Conservation (phyloP, 2,329 filamentous ascomycete species). For the Beauveria varroae region DNA sequence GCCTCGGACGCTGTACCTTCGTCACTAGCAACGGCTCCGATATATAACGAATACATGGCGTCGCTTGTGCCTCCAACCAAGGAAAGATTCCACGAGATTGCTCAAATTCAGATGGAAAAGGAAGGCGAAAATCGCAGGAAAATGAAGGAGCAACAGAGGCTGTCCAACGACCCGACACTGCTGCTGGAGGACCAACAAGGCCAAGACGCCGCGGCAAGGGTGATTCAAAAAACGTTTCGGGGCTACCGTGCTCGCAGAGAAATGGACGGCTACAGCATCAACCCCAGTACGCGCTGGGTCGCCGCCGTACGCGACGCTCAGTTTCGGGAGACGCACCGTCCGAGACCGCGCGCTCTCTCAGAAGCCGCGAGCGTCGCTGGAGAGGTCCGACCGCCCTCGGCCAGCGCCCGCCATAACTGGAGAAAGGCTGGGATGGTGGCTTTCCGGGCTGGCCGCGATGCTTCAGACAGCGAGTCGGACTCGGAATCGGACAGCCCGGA, state of each 20-base stretch:
- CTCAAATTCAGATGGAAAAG: conserved; percentile 38
- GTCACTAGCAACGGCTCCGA: not conserved
- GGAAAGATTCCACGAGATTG: conserved; percentile 41
- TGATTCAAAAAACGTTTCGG: conserved; percentile 67
- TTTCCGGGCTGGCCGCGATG: conserved; percentile 63
- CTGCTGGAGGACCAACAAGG: conserved; percentile 15
- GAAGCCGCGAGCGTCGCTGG: conserved; percentile 6
- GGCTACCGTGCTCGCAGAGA: conserved; percentile 68
- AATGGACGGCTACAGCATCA: conserved; percentile 59
- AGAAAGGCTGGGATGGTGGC: conserved; percentile 65
- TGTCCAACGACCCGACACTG: conserved; percentile 22
- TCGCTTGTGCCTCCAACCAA: conserved; percentile 39
- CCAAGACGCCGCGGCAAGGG: conserved; percentile 39
- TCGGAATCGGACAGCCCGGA: conserved; percentile 25
- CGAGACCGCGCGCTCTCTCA: conserved; percentile 26
- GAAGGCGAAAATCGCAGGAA: conserved; percentile 37
- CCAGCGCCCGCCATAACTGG: conserved; percentile 59
- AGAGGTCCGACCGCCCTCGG: conserved; percentile 11
- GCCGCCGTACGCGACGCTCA: conserved; percentile 55
- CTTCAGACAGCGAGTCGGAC: conserved; percentile 35
- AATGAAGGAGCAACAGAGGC: conserved; percentile 28
- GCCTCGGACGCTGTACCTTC: conserved; percentile 15
- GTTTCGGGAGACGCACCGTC: conserved; percentile 43
- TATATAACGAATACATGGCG: conserved; percentile 39
- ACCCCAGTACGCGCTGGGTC: conserved; percentile 64